A percentile compares a stretch with the other conserved stretches of the same genome.
Evolutionary conservation across 2,329 filamentous ascomycete species (phyloP).

Genomic region (Ophiostoma sp.): DNA sequence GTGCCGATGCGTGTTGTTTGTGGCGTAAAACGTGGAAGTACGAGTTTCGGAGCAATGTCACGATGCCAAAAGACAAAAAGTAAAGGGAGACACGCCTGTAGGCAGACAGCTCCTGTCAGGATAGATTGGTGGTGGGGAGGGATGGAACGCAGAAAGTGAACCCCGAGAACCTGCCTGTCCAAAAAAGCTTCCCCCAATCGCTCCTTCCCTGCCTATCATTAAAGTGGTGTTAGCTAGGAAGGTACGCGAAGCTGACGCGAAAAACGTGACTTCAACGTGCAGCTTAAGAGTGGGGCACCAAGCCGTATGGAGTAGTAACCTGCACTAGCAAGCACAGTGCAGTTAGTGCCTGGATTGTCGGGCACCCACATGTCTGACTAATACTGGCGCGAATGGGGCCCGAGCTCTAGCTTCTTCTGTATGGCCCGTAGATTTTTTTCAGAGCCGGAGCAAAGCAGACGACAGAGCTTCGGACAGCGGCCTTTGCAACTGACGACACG

Average conservation of each 20-base stretch:
- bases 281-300: neutral
- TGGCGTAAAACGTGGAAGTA: neutral
- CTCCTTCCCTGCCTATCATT: slow-evolving; percentile 6
- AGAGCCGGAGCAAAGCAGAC: neutral
- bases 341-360: slow-evolving; percentile 7
- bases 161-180: neutral
- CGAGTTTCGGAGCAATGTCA: neutral
- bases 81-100: neutral
- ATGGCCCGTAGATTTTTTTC: slow-evolving; percentile 10
- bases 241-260: slow-evolving; percentile 43
- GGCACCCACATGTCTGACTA: slow-evolving; percentile 6
- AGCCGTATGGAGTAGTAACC: neutral
- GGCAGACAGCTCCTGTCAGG: neutral
- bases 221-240: slow-evolving; percentile 12
- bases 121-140: neutral
- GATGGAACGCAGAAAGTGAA: neutral
- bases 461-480: slow-evolving; percentile 4
- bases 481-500: neutral
- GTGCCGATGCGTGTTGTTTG: slow-evolving; percentile 1
- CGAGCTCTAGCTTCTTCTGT: neutral
- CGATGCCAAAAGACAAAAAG: neutral
- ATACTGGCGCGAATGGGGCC: neutral
- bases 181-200: slow-evolving; percentile 2
- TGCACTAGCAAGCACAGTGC: neutral
- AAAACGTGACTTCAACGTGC: slow-evolving; percentile 34